phyloP scores from a whole-genome alignment of 305 asterid genomes.

The Euphrasia arctica region DNA sequence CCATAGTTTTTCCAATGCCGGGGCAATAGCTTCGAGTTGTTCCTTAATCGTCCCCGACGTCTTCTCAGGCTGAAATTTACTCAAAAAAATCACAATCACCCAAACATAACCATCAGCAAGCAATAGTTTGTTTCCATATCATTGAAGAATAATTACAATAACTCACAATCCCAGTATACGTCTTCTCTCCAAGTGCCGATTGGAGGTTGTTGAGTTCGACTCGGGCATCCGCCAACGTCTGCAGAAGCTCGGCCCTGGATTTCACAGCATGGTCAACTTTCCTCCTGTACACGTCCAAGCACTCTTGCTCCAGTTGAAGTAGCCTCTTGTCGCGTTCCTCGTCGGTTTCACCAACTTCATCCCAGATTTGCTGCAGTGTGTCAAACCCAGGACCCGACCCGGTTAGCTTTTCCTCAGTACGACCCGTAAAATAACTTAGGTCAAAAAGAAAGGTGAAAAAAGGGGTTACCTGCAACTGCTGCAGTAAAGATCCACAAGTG shows the following conservation, averaged over 20 bases:
- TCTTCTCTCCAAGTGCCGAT: constrained; percentile 92
- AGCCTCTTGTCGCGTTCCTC: constrained; percentile 95
- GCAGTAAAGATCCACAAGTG: constrained; percentile 75
- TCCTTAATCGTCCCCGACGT: constrained; percentile 92
- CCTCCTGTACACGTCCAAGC: constrained; percentile 93
- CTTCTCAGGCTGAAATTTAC: constrained; percentile 70
- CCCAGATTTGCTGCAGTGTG: constrained; percentile 87
- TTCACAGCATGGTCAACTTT: constrained; percentile 91
- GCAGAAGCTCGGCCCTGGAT: constrained; percentile 84
- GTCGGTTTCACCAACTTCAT: constrained; percentile 97
- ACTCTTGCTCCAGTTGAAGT: constrained; percentile 95
- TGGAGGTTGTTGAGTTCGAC: constrained; percentile 82
- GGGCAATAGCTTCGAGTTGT: constrained; percentile 90
- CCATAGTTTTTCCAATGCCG: constrained; percentile 81
- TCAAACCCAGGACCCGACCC: constrained; percentile 18
- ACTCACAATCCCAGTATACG: constrained; percentile 77
- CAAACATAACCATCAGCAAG: neutral
- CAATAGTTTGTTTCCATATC: constrained; percentile 12
- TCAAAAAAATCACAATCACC: constrained; percentile 9
- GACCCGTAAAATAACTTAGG: constrained; percentile 9
- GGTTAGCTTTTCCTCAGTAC: constrained; percentile 16
- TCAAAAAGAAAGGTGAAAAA: constrained; percentile 16
- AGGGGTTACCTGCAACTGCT: constrained; percentile 76
- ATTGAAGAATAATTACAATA: constrained; percentile 7
- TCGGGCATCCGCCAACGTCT: constrained; percentile 85